These are phyloP conservation scores for Paraurostyla sp. DNA, from an alignment of 73 alveolate species.

Conservation along the genomic window DNA sequence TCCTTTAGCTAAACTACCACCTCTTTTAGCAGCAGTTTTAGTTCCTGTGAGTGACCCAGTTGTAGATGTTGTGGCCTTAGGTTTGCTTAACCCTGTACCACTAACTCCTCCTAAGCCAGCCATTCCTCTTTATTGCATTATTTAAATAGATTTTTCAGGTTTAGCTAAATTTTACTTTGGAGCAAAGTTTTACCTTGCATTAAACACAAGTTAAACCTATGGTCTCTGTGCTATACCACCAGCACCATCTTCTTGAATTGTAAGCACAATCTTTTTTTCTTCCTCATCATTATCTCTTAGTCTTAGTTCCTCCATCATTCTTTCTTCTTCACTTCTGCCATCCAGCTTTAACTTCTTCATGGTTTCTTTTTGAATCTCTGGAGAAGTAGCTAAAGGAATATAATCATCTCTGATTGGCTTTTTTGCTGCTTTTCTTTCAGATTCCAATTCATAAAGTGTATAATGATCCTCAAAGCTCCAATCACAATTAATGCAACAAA, in stretches of 20 bases:
- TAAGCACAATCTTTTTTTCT: background rate
- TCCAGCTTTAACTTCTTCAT: slow-evolving; percentile 54
- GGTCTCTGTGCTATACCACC: slow-evolving; percentile 47
- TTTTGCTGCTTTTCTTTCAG: slow-evolving; percentile 92
- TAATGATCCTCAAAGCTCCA: slow-evolving; percentile 97
- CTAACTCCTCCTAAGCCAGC: slow-evolving; percentile 50
- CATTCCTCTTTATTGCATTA: slow-evolving; percentile 57
- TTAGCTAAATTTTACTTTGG: slow-evolving; percentile 54
- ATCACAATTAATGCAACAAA: slow-evolving; percentile 97
- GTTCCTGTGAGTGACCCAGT: background rate
- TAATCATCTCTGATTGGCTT: slow-evolving; percentile 91
- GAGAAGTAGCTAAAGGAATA: slow-evolving; percentile 92
- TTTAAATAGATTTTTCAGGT: slow-evolving; percentile 56
- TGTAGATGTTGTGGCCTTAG: background rate
- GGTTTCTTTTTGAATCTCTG: slow-evolving; percentile 92
- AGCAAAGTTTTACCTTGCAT: slow-evolving; percentile 20
- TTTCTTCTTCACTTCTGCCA: slow-evolving; percentile 49
- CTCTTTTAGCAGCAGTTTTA: background rate
- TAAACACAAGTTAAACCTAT: background rate
- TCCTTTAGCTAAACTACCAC: too few relatives aligned
- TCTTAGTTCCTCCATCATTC: slow-evolving; percentile 40
- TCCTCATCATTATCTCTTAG: slow-evolving; percentile 22
- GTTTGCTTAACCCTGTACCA: too few relatives aligned
- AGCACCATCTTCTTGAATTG: background rate
- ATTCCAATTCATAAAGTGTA: slow-evolving; percentile 93